Evolutionary conservation across 129 eudicot genomes (phyloP), one percentile per base, ranked within the genome.

Genomic region (Dittrichia graveolens): DNA sequence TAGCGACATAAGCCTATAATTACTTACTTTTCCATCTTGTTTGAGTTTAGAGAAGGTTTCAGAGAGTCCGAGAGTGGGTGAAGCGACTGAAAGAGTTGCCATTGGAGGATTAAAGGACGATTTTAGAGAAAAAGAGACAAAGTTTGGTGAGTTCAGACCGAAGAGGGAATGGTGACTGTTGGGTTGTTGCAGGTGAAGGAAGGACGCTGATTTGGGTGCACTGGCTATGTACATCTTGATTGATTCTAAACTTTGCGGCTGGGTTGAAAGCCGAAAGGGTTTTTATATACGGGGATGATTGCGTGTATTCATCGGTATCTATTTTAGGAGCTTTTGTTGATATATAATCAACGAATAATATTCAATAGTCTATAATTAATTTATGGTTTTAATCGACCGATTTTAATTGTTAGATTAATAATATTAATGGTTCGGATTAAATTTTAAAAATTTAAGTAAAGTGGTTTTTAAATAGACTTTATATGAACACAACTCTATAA

Each of bases 41-140:
- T 78, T 93, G 61, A 93, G 66, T n/a, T 75, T 87, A 34, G 85
- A 14, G 78, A 93, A 93, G 12, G 98, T 93, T 18, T 93, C 87
- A 1, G 96, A 89, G 7, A 93, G 77, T 11, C 96, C 92, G 42
- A 84, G 73, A 57, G 79, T 65, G n/a, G 75, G 34, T 4, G 78
- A 72, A 49, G 89, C 71, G 45, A 77, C 83, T 6, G 86, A 15
- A 11, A 82, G 83, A 44, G 88, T 16, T 12, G 96, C 90, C 98
- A 89, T 89, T 34, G 72, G 71, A 37, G 80, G 62, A 44, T 41
- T 77, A 42, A 69, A 77, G 5, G 76, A 62, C 15, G 79, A 65
- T 53, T 46, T 81, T 24, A 39, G 41, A 37, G 83, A 42, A 52
- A 76, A 11, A 2, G 81, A 14, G 18, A 70, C 8, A 6, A 46